Percentiles rank a stretch among this genome's conserved stretches.
Evolutionary conservation across 1,284 basidiomycete genomes (phyloP).

Genomic region (Papiliotrema fonsecae): DNA sequence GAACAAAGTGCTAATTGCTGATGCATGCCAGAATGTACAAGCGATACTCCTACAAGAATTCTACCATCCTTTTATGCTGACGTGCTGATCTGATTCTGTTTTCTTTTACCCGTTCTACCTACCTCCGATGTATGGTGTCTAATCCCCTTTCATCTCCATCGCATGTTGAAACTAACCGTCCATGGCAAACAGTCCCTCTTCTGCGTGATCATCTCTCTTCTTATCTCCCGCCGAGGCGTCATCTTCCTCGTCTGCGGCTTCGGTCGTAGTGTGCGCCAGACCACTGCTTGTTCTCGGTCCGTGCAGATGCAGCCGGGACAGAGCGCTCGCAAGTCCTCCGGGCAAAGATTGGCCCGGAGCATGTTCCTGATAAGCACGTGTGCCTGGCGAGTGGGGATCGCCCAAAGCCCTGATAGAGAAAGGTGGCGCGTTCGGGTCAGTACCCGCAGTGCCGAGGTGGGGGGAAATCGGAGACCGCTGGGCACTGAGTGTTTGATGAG

Average conservation of each 20-base stretch:
- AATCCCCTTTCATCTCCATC: no score
- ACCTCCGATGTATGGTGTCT: no score
- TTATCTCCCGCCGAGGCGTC: neutral
- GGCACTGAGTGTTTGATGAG: constrained; percentile 34
- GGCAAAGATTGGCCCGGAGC: constrained; percentile 46
- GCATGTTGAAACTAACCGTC: no score
- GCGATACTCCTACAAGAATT: no score
- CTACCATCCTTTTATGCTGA: no score
- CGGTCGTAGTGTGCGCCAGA: neutral
- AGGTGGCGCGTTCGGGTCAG: constrained; percentile 12
- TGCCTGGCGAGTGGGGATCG: constrained; percentile 35
- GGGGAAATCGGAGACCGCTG: constrained; percentile 20
- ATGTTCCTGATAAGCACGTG: constrained; percentile 41
- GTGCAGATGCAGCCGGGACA: constrained; percentile 45
- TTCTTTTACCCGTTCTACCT: no score
- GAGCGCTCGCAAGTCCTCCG: constrained; percentile 43
- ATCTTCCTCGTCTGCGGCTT: neutral
- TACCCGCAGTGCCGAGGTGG: no score
- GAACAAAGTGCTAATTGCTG: no score
- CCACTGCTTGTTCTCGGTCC: constrained; percentile 9
- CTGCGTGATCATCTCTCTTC: constrained; percentile 14
- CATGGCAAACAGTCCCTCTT: constrained; percentile 34
- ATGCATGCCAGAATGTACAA: no score
- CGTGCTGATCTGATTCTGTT: no score
- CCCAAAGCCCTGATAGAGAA: constrained; percentile 25